Evolutionary conservation across 1,284 basidiomycete species (phyloP), one percentile per base, ranked within the genome.

Genomic region (Malassezia caprae): DNA sequence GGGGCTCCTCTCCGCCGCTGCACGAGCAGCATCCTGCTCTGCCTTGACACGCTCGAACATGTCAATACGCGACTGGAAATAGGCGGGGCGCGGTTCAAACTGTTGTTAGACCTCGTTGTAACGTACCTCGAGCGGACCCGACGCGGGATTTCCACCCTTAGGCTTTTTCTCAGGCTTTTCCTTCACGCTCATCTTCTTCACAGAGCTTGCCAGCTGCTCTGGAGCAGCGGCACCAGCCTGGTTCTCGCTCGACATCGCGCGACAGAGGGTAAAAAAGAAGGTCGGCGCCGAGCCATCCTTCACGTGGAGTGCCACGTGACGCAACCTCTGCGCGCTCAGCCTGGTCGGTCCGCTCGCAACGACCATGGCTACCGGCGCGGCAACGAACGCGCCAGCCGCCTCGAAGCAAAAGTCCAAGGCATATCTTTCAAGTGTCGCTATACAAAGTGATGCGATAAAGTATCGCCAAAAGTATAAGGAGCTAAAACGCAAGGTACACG

Each of bases 401-500:
- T 17, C 42, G 7, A 68, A 67, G 54, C 63, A 64, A 56, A 69
- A 69, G 55, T 70, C 68, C 49, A 69, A 69, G 42, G 69, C 69
- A 21, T 71, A 71, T 58, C 58, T 62, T 3, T 69, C 69, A 13
- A 63, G 61, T n/a, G 62, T 71, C n/a, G 69, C 69, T 28, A 64
- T 71, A 13, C 67, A 69, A 48, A 66, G 67, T 24, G 88, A 91
- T 74, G 88, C 90, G 71, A 82, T 82, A 70, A 90, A 89, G 77
- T 91, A 91, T 75, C 83, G 87, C 58, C 80, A 81, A 68, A 91
- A 91, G 77, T 90, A 90, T 79, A 87, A 84, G 75, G 88, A 91
- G 59, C 79, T 91, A 63, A 90, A 88, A 75, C 81, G 82, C 73
- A 90, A 90, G 78, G 86, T 90, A 51, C 83, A 83, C 73, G 87